Evolutionary conservation across 352 stramenopile species (phyloP).

Genomic region (Phytophthora nicotianae): DNA sequence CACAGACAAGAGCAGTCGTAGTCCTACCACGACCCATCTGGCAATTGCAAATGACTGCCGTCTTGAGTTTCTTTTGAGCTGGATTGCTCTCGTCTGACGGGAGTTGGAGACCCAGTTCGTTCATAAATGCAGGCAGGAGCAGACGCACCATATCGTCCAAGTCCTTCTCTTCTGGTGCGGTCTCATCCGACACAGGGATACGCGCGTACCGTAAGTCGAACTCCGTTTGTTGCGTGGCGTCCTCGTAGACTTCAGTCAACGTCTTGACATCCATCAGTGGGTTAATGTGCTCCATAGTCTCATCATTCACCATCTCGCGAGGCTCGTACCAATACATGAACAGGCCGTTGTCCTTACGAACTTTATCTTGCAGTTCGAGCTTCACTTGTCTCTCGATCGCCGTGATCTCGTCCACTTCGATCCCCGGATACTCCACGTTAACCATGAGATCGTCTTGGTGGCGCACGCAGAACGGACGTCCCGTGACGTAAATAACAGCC

Average conservation of each 20-base stretch:
- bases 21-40: constrained; percentile 90
- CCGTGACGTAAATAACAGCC: constrained; percentile 90
- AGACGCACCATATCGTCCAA: constrained; percentile 88
- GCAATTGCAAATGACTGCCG: constrained; percentile 89
- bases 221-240: constrained; percentile 46
- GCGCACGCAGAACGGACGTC: constrained; percentile 86
- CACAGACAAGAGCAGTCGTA: constrained; percentile 88
- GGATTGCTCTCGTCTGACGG: constrained; percentile 13
- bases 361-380: constrained; percentile 79
- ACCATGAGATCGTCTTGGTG: constrained; percentile 81
- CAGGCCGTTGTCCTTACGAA: constrained; percentile 71
- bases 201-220: constrained; percentile 83
- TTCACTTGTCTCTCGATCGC: constrained; percentile 88
- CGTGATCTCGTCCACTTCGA: constrained; percentile 89
- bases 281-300: constrained; percentile 84
- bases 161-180: constrained; percentile 89
- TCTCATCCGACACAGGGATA: constrained; percentile 91
- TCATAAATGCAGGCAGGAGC: constrained; percentile 64
- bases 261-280: constrained; percentile 78
- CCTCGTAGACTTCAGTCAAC: constrained; percentile 70
- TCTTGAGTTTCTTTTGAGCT: constrained; percentile 41
- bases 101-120: constrained; percentile 53
- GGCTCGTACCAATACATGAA: constrained; percentile 90
- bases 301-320: constrained; percentile 75
- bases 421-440: constrained; percentile 89